Evolutionary conservation across 2,329 filamentous ascomycete species (phyloP).

Genomic region (Ophiocordyceps camponoti-saundersi): DNA sequence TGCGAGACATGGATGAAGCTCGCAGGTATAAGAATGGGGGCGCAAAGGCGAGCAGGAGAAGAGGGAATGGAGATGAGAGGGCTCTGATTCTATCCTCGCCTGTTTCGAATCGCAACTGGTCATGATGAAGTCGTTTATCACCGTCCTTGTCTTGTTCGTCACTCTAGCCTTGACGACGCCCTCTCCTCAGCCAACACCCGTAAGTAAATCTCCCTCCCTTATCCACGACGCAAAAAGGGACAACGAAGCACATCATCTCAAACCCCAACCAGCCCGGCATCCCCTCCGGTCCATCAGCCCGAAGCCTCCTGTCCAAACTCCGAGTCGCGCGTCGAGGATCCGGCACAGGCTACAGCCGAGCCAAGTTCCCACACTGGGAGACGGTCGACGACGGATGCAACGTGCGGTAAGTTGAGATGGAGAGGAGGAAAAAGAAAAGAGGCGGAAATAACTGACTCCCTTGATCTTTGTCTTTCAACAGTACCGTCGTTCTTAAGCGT

Average conservation of each 20-base stretch:
- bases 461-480: conserved; percentile 5
- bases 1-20: no score
- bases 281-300: conserved; percentile 39
- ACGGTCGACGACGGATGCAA: conserved; percentile 51
- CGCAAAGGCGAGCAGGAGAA: not conserved
- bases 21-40: not conserved
- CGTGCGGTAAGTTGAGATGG: conserved; percentile 29
- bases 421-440: not conserved
- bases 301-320: conserved; percentile 37
- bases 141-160: not conserved
- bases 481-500: conserved; percentile 54
- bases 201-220: not conserved
- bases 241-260: no score
- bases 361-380: conserved; percentile 56
- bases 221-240: no score
- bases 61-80: not conserved
- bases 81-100: not conserved
- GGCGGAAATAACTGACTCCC: not conserved
- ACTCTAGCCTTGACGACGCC: not conserved
- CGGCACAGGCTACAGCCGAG: conserved; percentile 42
- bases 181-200: not conserved
- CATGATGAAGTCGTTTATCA: not conserved
- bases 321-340: conserved; percentile 38
- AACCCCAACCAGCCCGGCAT: conserved; percentile 34
- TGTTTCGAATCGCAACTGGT: not conserved